Conservation (phyloP, 768 basidiomycete genomes). For the Leccinum olivaceopallidum region DNA sequence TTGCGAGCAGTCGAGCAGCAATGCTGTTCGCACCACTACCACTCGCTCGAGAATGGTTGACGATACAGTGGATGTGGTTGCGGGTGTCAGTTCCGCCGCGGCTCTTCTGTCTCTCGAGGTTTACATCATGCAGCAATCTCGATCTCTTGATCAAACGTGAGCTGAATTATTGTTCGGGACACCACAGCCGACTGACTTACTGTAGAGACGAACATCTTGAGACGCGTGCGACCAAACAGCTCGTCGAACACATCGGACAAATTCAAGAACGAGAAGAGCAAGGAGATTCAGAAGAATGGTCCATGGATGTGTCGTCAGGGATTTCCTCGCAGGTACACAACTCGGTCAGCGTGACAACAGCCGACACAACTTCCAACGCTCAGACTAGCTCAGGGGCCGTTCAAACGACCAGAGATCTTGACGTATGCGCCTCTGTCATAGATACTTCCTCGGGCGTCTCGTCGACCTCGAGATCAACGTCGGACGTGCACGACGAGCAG, state of each 20-base stretch:
- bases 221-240: background rate
- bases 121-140: background rate
- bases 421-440: background rate
- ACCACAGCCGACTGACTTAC: background rate
- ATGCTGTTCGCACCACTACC: background rate
- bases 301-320: background rate
- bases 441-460: background rate
- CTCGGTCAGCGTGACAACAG: background rate
- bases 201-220: background rate
- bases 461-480: background rate
- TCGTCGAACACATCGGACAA: background rate
- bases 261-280: background rate
- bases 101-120: background rate
- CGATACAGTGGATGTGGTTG: background rate
- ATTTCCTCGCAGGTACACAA: background rate
- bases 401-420: background rate
- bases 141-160: background rate
- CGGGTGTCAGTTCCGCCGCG: background rate
- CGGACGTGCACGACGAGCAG: background rate
- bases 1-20: background rate
- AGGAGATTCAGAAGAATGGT: background rate
- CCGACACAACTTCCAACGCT: background rate
- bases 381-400: background rate
- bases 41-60: background rate
- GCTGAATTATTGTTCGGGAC: background rate